phyloP scores from a whole-genome alignment of 2,329 filamentous ascomycete species.

The Dothistroma pini region DNA sequence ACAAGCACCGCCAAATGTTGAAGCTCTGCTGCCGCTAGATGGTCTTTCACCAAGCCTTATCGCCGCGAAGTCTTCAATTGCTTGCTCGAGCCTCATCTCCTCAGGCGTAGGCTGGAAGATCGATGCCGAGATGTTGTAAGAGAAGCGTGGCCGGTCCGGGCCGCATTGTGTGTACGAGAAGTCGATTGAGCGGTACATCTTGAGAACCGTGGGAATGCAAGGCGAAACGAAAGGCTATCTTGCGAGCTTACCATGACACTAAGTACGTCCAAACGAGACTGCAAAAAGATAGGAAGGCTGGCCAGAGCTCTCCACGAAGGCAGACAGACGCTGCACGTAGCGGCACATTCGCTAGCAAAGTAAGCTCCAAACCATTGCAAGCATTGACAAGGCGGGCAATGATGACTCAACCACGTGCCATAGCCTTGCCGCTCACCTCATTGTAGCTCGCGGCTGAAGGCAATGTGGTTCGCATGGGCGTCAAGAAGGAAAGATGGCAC shows the following conservation, averaged over 20 bases:
- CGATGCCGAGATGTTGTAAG: constrained; percentile 3
- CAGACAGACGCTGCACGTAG: not conserved
- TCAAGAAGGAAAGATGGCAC: not conserved
- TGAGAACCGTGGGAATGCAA: not conserved
- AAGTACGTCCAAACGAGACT: not conserved
- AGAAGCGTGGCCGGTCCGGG: constrained; percentile 6
- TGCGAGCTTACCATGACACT: not conserved
- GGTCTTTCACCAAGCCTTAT: not conserved
- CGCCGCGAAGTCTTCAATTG: constrained; percentile 8
- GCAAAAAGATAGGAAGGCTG: constrained; percentile 2
- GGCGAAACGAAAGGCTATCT: not conserved
- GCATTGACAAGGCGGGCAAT: constrained; percentile 10
- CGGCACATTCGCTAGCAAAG: not conserved
- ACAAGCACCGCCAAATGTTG: not conserved
- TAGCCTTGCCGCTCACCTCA: constrained; percentile 4
- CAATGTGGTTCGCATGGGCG: constrained; percentile 4
- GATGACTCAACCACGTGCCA: constrained; percentile 5
- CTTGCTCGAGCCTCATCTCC: constrained; percentile 9
- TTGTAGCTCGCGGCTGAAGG: not conserved
- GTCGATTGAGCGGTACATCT: constrained; percentile 5
- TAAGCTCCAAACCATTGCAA: not conserved
- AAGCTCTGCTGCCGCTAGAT: not conserved
- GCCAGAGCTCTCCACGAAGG: not conserved
- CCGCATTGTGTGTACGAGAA: not conserved
- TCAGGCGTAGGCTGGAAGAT: constrained; percentile 4